These are phyloP conservation scores for Aspergillus costaricaensis DNA, from an alignment of 2,329 filamentous ascomycete genomes.

Conservation along the genomic window DNA sequence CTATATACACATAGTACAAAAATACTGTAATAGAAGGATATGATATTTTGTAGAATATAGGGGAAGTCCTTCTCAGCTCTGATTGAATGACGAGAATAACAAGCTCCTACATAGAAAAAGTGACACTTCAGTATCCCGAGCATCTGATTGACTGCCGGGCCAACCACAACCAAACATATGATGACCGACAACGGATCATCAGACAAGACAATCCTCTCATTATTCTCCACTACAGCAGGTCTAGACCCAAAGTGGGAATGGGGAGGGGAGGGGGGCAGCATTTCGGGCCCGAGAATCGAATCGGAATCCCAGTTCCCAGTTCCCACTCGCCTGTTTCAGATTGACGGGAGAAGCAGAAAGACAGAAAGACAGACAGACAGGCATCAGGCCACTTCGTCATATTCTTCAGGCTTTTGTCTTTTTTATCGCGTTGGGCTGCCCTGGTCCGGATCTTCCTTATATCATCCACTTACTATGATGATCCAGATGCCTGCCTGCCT, in stretches of 20 bases:
- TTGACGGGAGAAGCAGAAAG: background rate
- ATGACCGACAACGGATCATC: background rate
- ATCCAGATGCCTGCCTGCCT: background rate
- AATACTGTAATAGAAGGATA: too few relatives aligned
- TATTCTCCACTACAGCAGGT: background rate
- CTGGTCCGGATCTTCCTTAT: background rate
- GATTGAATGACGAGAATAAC: too few relatives aligned
- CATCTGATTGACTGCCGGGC: too few relatives aligned
- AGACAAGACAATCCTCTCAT: background rate
- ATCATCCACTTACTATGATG: background rate
- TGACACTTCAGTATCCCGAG: too few relatives aligned
- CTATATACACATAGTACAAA: too few relatives aligned
- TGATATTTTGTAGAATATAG: too few relatives aligned
- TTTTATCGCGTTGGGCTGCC: background rate
- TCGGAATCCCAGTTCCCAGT: background rate
- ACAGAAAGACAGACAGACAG: background rate
- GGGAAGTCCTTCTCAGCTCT: too few relatives aligned
- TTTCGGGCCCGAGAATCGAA: background rate
- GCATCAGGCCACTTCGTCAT: slow-evolving; percentile 5
- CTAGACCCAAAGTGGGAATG: background rate
- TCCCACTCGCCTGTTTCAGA: slow-evolving; percentile 1
- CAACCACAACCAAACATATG: too few relatives aligned
- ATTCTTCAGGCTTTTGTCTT: background rate
- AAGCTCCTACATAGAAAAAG: too few relatives aligned
- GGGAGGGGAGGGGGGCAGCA: background rate